Evolutionary conservation across 768 basidiomycete species (phyloP), one percentile per base, ranked within the genome.

Genomic region (Tephrocybe sp.): DNA sequence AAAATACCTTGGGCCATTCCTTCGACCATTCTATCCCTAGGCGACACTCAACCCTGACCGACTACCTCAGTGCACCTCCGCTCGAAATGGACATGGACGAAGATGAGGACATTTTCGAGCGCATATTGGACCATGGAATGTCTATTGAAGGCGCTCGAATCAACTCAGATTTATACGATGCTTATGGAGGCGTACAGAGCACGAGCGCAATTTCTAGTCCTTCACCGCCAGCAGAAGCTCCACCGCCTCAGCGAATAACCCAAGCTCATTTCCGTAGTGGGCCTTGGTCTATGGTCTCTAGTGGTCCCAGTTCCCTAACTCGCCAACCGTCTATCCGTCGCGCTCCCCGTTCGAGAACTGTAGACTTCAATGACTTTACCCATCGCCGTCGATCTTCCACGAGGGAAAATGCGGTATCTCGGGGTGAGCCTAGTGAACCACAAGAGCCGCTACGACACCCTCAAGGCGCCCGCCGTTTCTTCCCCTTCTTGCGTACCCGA

Each of bases 301-400:
- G 65, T 35, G 45, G 62, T 6, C 56, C 65, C 2, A 52, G 68
- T 9, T 60, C 65, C 5, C 66, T 85, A 14, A 68, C 73, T 14
- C 80, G 87, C 31, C 83, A 84, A 53, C 66, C 80, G 0, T 81
- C 84, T 17, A 71, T 86, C 41, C 84, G 85, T 22, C 84, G 85
- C 19, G 73, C 80, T 1, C 59, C 70, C 30, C 72, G 77, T 4
- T 75, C 76, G 23, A 71, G 86, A 31, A 72, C 79, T 12, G 73
- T 80, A 12, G 87, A 89, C 55, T 89, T 90, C 64, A 83, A 76
- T 60, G 87, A 89, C 22, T 89, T 85, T 55, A 84, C 87, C 0
- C 65, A 78, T 19, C 82, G 81, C 11, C 80, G 87, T 26, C 79
- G 88, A 45, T 79, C 78, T 14, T 68, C 71, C 4, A 78, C 65